Percentiles rank a stretch among this genome's conserved stretches.
Conservation (phyloP, 768 basidiomycete genomes). For the Boletus pseudopeckii region DNA sequence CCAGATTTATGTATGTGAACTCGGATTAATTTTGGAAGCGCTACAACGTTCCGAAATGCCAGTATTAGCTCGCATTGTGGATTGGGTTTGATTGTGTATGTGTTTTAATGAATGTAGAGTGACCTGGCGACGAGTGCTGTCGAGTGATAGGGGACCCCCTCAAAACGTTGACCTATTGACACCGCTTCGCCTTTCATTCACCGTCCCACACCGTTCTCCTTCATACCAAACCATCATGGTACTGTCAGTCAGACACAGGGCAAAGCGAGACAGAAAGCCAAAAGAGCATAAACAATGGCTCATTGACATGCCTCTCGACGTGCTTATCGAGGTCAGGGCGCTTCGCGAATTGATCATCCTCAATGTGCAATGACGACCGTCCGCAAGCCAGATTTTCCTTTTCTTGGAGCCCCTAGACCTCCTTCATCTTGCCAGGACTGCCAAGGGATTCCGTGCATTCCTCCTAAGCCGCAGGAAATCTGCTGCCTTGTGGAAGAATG, state of each 20-base stretch:
- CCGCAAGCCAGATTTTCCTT: constrained; percentile 17
- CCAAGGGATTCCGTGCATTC: constrained; percentile 28
- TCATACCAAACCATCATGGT: constrained; percentile 1
- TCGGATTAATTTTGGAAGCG: too few relatives aligned
- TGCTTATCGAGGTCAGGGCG: constrained; percentile 12
- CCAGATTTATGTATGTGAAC: too few relatives aligned
- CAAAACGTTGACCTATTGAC: neutral
- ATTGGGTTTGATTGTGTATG: neutral
- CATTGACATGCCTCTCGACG: constrained; percentile 12
- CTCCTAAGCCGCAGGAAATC: constrained; percentile 21
- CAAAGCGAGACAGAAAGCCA: neutral
- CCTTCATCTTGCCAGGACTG: constrained; percentile 30
- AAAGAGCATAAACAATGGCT: neutral
- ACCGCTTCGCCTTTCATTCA: neutral
- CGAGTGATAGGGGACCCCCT: neutral
- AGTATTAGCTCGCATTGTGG: neutral
- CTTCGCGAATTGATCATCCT: neutral
- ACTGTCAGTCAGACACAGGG: neutral
- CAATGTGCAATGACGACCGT: neutral
- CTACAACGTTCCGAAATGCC: too few relatives aligned
- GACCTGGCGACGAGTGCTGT: neutral
- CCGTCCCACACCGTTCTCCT: too few relatives aligned
- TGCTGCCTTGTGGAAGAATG: constrained; percentile 25
- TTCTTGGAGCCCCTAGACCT: constrained; percentile 32
- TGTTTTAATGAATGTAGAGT: neutral